phyloP scores from a whole-genome alignment of 1,284 basidiomycete genomes.

The Sanghuangporus baumii region DNA sequence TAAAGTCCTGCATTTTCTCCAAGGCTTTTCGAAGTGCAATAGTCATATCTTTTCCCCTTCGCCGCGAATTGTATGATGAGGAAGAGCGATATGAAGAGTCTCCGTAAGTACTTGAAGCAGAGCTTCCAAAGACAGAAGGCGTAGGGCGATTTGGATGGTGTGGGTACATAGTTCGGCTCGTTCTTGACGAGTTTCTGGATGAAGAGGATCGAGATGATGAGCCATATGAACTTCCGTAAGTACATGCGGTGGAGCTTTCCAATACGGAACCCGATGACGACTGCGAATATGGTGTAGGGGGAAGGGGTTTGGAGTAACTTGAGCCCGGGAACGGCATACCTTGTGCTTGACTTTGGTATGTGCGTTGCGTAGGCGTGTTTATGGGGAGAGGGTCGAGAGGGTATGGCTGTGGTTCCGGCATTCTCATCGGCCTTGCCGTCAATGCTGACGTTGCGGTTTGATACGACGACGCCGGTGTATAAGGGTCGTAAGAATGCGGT shows the following conservation, averaged over 20 bases:
- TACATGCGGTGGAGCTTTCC: background rate
- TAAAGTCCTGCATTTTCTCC: background rate
- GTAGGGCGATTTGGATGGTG: background rate
- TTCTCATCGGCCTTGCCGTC: background rate
- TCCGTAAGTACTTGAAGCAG: background rate
- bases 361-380: background rate
- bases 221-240: background rate
- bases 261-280: background rate
- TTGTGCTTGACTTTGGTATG: background rate
- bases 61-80: background rate
- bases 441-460: too few relatives aligned
- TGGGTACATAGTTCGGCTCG: background rate
- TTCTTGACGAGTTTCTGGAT: background rate
- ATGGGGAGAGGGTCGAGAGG: background rate
- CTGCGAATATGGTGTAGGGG: background rate
- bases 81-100: background rate
- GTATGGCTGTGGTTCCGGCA: background rate
- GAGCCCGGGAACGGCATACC: background rate
- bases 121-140: background rate
- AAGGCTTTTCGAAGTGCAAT: background rate
- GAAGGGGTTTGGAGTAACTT: background rate
- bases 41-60: background rate
- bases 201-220: background rate
- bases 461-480: background rate
- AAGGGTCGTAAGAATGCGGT: background rate